These are phyloP conservation scores for Leccinum fibrillosum DNA, from an alignment of 768 basidiomycete species.

Conservation along the genomic window DNA sequence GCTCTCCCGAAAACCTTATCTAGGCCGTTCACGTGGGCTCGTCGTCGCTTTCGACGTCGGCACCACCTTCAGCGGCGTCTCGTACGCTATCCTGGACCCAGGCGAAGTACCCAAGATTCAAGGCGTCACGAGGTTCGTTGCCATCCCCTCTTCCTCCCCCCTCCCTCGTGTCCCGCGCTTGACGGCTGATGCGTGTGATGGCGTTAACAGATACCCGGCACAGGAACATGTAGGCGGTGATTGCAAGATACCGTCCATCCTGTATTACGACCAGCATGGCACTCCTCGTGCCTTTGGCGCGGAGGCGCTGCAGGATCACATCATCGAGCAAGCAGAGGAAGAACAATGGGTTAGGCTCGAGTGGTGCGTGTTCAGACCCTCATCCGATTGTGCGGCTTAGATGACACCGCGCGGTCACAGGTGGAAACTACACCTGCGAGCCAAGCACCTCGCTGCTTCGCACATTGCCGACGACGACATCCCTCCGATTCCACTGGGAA, in stretches of 20 bases:
- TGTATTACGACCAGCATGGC: constrained; percentile 44
- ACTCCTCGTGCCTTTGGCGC: constrained; percentile 41
- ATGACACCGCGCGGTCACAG: constrained; percentile 10
- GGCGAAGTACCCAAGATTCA: constrained; percentile 34
- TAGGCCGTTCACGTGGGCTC: constrained; percentile 34
- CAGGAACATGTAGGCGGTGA: constrained; percentile 43
- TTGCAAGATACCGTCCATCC: constrained; percentile 47
- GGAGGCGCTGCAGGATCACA: constrained; percentile 40
- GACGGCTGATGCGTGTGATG: constrained; percentile 2
- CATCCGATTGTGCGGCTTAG: neutral
- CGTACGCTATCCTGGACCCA: constrained; percentile 42
- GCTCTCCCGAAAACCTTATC: constrained; percentile 36
- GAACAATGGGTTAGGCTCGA: constrained; percentile 46
- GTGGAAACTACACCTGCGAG: constrained; percentile 39
- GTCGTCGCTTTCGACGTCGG: constrained; percentile 41
- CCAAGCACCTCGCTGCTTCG: constrained; percentile 31
- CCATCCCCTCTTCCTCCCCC: neutral
- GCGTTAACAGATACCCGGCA: constrained; percentile 33
- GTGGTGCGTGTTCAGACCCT: constrained; percentile 30
- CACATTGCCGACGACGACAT: constrained; percentile 33
- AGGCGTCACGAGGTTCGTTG: constrained; percentile 32
- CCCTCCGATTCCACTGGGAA: constrained; percentile 41
- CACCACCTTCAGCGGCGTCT: constrained; percentile 41
- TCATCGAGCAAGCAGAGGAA: constrained; percentile 40
- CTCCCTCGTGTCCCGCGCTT: constrained; percentile 8